These are phyloP conservation scores for Pseudocercospora fijiensis DNA, from an alignment of 2,329 filamentous ascomycete species.

Conservation along the genomic window DNA sequence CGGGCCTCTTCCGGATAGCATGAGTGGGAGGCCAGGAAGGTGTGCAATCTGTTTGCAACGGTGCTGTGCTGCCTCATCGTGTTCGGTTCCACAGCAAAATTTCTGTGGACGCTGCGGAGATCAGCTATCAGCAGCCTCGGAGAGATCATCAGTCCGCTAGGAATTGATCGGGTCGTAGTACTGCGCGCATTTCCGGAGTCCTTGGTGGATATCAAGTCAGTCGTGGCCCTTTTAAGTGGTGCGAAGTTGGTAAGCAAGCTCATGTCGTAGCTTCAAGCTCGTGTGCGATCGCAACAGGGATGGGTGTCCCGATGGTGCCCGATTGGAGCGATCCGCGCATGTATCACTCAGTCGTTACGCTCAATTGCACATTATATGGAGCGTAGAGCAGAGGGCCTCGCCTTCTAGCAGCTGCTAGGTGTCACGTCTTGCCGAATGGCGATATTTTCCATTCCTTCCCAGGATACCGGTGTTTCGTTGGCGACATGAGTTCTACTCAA, in stretches of 20 bases:
- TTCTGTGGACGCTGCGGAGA: background rate
- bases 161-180: background rate
- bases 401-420: background rate
- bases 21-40: background rate
- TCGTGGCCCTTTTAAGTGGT: background rate
- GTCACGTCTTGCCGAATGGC: background rate
- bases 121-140: no score
- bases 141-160: no score
- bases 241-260: background rate
- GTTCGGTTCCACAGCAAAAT: background rate
- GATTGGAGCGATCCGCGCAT: background rate
- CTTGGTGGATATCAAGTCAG: background rate
- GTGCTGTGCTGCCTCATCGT: background rate
- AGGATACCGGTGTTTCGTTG: background rate
- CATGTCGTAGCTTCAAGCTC: conserved; percentile 4
- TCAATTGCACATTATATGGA: background rate
- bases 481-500: background rate
- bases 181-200: background rate
- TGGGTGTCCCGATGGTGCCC: background rate
- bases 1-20: background rate
- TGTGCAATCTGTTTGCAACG: background rate
- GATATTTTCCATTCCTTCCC: background rate
- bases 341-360: background rate
- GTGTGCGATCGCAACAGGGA: background rate
- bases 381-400: background rate